These are phyloP conservation scores for Aureobasidium sp. DNA, from an alignment of 2,329 filamentous ascomycete species.

Conservation along the genomic window DNA sequence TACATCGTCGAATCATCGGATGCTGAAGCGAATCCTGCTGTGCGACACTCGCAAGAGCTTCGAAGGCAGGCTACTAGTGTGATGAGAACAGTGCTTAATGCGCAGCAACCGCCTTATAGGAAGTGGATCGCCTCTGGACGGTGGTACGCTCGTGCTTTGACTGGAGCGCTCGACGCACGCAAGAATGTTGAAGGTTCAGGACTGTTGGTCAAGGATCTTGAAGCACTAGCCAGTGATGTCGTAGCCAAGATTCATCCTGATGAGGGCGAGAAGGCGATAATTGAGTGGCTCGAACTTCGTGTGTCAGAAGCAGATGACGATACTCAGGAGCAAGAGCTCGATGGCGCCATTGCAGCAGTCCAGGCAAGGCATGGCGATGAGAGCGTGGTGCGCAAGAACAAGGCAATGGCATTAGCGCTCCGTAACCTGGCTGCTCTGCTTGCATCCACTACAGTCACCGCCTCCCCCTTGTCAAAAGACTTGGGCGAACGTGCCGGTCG, in stretches of 20 bases:
- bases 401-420: constrained; percentile 48
- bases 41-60: constrained; percentile 46
- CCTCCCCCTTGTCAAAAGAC: constrained; percentile 17
- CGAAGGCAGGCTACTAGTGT: constrained; percentile 68
- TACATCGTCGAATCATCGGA: constrained; percentile 52
- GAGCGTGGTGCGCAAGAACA: constrained; percentile 2
- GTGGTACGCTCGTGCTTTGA: constrained; percentile 61
- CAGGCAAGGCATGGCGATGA: background rate
- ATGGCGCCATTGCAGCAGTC: constrained; percentile 33
- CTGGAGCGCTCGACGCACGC: constrained; percentile 59
- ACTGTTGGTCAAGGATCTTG: constrained; percentile 67
- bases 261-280: constrained; percentile 39
- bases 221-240: constrained; percentile 66
- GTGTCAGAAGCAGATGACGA: constrained; percentile 60
- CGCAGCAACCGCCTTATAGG: constrained; percentile 57
- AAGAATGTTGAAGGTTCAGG: constrained; percentile 60
- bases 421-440: constrained; percentile 57
- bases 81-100: constrained; percentile 63
- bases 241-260: constrained; percentile 57
- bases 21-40: constrained; percentile 24
- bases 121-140: constrained; percentile 24
- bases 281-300: constrained; percentile 37
- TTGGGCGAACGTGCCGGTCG: constrained; percentile 19
- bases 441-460: constrained; percentile 30
- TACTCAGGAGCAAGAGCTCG: constrained; percentile 12